Evolutionary conservation across 176 grass and related monocot species (phyloP), one percentile per base, ranked within the genome.

Genomic region (Cenchrus purpureus): DNA sequence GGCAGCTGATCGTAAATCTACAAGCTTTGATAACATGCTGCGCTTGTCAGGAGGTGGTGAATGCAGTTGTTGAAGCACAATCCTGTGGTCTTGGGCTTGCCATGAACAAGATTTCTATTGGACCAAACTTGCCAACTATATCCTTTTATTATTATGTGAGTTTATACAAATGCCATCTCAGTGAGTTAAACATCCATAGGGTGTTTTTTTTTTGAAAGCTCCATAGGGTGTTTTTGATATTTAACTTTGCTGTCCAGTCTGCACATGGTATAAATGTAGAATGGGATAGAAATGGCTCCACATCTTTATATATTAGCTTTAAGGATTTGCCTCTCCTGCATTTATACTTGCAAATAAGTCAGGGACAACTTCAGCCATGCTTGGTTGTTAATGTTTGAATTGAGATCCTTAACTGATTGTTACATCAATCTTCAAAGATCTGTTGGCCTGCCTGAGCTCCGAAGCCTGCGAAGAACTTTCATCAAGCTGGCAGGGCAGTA

Each of bases 401-500:
- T 73, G 57, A 65, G 16, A 78, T 50, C 85, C 87, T 95, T 98
- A 88, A 98, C 91, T 82, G 20, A 43, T 70, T 88, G 60, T 65
- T 78, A 95, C 95, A 93, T 98, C 48, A 88, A 91, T 79, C 88
- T 95, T 84, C 79, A 76, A 73, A 92, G 95, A 93, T 71, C 67
- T 10, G 80, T 98, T 77, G 92, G 93, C 69, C 75, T 98, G 76
- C 92, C 95, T 50, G 95, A 98, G 85, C 87, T 98, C 60, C 86
- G 93, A 68, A 92, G 95, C 87, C 80, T 95, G 44, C 85, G 95
- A 14, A 79, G 95, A 44, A 98, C 95, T 28, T 98, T 98, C 73
- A 93, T 95, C 78, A 98, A 93, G 68, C 63, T 98, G 67, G 83
- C 93, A 59, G 92, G 93, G 65, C 95, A 98, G 69, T 88, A 86